Base-by-base conservation (phyloP, 2,329 filamentous ascomycete species). In the Sporothrix protearum region DNA sequence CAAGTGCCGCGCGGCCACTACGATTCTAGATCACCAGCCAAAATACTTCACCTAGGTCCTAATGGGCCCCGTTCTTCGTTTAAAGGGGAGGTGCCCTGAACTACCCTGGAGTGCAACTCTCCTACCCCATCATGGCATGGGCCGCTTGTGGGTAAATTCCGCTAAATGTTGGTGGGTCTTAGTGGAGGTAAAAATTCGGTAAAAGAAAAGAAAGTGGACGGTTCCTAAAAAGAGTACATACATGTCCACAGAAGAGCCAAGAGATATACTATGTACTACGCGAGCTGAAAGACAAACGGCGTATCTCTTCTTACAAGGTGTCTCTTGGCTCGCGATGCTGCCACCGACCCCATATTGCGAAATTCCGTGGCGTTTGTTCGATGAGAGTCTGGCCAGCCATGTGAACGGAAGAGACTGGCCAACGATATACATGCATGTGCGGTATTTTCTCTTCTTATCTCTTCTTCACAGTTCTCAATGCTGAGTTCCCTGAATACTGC, bases 291-390 rank as follows among this genome's bases (percentile, higher is more conserved):
- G 49, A 14, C 25, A 12, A 19, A 33, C 53, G 28, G 42, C 42
- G 42, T 47, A 47, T 47, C 14, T 6, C 19, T 16, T 6, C 53
- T 33, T 19, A 33, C 53, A 19, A 57, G 28, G 25, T 28, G 14
- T 22, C 9, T 4, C 33, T 61, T n/a, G n/a, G 9, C 8, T 14
- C 28, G 16, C 12, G 53, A 33, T 57, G 53, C 33, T 61, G 19
- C 33, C 33, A 61, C 57, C 14, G 36, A n/a, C 22, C 36, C 19
- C 33, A 42, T 5, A 63, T 63, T 39, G 33, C 57, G 33, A 63
- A 63, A 63, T 63, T 22, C n/a, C 42, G 57, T 63, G 57, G 57
- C 33, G 57, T 63, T 63, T 22, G 57, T 25, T 63, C 33, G 57
- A 63, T 14, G 3, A 12, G 19, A 22, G 22, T 63, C 57, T 42